Conservation (phyloP, 805 yeast species). For the Cephaloascus fragrans region DNA sequence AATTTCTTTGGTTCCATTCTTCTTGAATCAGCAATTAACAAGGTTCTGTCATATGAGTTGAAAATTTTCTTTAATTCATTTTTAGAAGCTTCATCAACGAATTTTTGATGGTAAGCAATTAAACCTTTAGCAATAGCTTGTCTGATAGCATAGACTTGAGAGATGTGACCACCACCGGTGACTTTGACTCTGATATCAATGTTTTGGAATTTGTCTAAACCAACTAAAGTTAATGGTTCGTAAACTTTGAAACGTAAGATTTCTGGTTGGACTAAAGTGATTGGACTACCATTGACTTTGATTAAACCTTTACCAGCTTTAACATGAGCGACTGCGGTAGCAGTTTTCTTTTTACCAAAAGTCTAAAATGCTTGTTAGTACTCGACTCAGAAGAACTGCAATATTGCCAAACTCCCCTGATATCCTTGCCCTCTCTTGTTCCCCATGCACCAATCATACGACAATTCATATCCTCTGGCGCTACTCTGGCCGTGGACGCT, state of each 20-base stretch:
- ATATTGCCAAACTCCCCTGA: too few relatives aligned
- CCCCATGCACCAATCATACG: too few relatives aligned
- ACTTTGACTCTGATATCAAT: conserved; percentile 98
- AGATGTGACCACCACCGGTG: conserved; percentile 99
- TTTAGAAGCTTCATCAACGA: conserved; percentile 98
- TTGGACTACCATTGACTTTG: conserved; percentile 99
- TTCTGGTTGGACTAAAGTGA: conserved; percentile 98
- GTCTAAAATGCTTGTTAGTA: too few relatives aligned
- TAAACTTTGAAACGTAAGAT: conserved; percentile 98
- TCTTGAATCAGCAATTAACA: conserved; percentile 98
- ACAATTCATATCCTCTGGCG: conserved; percentile 1
- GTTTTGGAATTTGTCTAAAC: conserved; percentile 97
- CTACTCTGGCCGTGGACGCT: too few relatives aligned
- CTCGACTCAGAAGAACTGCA: too few relatives aligned
- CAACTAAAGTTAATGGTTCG: conserved; percentile 98
- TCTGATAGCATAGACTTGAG: conserved; percentile 99
- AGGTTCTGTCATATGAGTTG: conserved; percentile 97
- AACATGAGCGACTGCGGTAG: conserved; percentile 99
- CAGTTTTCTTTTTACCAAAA: conserved; percentile 99
- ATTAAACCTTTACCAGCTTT: conserved; percentile 99
- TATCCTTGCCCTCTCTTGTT: too few relatives aligned
- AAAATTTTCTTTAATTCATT: conserved; percentile 98
- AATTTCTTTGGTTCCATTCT: conserved; percentile 99
- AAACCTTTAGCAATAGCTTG: conserved; percentile 99
- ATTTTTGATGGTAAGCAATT: conserved; percentile 99